These are phyloP conservation scores for Cetradonia linearis DNA, from an alignment of 495 filamentous ascomycete genomes.

Conservation along the genomic window DNA sequence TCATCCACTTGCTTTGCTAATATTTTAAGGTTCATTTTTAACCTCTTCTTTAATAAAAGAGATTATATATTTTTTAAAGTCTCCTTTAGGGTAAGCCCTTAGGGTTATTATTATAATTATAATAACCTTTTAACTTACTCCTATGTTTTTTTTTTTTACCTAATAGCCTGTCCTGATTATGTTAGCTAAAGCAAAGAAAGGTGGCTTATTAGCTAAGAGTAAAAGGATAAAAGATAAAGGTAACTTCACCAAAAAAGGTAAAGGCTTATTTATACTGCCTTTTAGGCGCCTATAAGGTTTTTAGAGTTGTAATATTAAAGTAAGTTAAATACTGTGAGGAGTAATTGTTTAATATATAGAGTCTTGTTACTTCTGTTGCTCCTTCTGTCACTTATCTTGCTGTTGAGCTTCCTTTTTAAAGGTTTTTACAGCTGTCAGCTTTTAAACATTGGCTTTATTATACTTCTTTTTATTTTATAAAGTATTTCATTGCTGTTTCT, in stretches of 20 bases:
- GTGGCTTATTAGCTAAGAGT: too few species aligned
- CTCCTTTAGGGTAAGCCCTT: too few species aligned
- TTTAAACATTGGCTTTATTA: background rate
- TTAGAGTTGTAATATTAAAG: background rate
- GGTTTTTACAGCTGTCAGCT: background rate
- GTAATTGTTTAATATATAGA: too few species aligned
- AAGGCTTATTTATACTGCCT: background rate
- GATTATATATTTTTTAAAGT: too few species aligned
- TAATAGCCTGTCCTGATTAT: too few species aligned
- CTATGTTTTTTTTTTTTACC: too few species aligned
- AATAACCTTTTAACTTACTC: too few species aligned
- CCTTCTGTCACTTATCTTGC: background rate
- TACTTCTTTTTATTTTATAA: slow-evolving; percentile 5
- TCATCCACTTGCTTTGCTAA: background rate
- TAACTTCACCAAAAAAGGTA: background rate
- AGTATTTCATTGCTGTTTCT: background rate
- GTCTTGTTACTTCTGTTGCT: background rate
- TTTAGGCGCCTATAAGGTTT: background rate
- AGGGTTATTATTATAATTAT: too few species aligned
- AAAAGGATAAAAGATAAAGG: background rate
- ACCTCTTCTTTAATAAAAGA: slow-evolving; percentile 3
- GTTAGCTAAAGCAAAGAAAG: too few species aligned
- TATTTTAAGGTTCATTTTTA: slow-evolving; percentile 5
- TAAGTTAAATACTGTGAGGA: background rate
- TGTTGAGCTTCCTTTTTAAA: slow-evolving; percentile 1